Conservation (phyloP, 2,329 filamentous ascomycete genomes). For the Neospermospora avenae region DNA sequence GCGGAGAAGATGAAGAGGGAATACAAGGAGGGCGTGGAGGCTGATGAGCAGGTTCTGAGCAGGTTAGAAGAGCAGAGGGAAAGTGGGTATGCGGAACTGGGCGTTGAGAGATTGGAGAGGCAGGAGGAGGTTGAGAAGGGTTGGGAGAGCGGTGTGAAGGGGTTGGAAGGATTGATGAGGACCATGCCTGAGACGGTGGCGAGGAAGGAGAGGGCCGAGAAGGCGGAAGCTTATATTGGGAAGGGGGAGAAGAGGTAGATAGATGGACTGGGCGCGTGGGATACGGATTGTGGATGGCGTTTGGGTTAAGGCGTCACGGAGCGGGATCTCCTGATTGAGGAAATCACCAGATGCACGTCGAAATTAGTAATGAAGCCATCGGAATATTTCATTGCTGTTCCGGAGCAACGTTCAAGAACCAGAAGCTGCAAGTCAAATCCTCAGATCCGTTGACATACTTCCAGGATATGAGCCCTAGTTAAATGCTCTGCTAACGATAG, state of each 20-base stretch:
- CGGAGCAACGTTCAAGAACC: background rate
- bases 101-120: slow-evolving; percentile 42
- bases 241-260: slow-evolving; percentile 14
- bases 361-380: background rate
- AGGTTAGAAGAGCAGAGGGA: slow-evolving; percentile 21
- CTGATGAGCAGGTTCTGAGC: slow-evolving; percentile 23
- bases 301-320: background rate
- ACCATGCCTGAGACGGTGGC: slow-evolving; percentile 61
- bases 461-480: background rate
- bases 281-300: background rate
- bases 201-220: slow-evolving; percentile 61
- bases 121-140: slow-evolving; percentile 45
- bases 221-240: slow-evolving; percentile 42
- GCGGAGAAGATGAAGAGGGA: slow-evolving; percentile 24
- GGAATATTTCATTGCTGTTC: background rate
- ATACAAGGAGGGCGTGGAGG: slow-evolving; percentile 23
- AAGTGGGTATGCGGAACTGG: slow-evolving; percentile 27
- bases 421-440: background rate
- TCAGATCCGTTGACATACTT: background rate
- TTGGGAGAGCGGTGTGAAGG: slow-evolving; percentile 48
- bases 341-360: background rate
- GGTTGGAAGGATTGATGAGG: slow-evolving; percentile 51
- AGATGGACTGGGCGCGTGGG: background rate
- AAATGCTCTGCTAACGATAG: too few relatives aligned
- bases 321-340: too few relatives aligned